Evolutionary conservation across 148 eudicot species (phyloP), one percentile per base, ranked within the genome.

Genomic region (Talinum fruticosum): DNA sequence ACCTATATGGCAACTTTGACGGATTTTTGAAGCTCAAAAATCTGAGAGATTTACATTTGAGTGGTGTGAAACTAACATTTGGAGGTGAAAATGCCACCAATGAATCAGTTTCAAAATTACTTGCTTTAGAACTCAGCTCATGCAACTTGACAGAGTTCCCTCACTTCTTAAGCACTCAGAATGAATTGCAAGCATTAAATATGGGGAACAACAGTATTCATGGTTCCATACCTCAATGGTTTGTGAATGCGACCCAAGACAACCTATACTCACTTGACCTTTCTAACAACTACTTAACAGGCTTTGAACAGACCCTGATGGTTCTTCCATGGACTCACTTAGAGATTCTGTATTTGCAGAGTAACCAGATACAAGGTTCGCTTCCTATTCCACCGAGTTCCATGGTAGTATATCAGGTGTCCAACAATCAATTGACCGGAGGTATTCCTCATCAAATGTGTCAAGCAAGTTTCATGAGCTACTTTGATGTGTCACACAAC

Each of bases 391-490:
- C 54, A 49, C 54, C 54, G 19, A 21, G 10, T 21, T 71, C 79
- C 36, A 53, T 54, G 23, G n/a, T 45, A 6, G 2, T 10, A 29
- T 82, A 76, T 64, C 4, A 15, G 3, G 44, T 76, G 41, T 59
- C 84, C 23, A n/a, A 79, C 38, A 88, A 86, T 66, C 61, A 13
- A 10, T 10, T 87, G 23, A 70, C n/a, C 14, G 84, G 85, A 41
- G 75, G 75, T 33, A 79, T 88, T 49, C 84, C 84, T 3, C 75
- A 78, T 38, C 44, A 13, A 18, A 57, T 83, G 8, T 84, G 87
- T 70, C 49, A 69, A 6, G 8, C 57, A 32, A 79, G 54, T 10
- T 64, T 73, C 23, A 69, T 85, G 8, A 8, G 0, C 15, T 8
- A 37, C 21, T 78, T 88, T 4, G 85, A 81, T 69, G 18, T 83